A percentile compares a stretch with the other conserved stretches of the same genome.
Evolutionary conservation across 2,329 filamentous ascomycete genomes (phyloP).

Genomic region (Aureobasidium sp.): DNA sequence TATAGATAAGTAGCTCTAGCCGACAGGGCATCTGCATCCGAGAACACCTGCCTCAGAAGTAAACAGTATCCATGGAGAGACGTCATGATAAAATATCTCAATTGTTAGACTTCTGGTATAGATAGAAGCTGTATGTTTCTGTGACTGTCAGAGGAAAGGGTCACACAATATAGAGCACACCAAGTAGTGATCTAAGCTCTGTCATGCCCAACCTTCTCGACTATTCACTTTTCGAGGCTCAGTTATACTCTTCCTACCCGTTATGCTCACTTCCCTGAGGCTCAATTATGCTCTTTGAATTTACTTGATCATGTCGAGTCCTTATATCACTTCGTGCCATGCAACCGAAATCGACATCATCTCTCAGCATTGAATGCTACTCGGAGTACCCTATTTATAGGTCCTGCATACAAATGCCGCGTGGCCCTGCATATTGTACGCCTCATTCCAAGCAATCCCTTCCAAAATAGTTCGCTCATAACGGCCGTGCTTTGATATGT

Average conservation of each 20-base stretch:
- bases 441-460: background rate
- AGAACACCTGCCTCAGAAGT: background rate
- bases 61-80: too few relatives aligned
- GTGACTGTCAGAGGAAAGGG: too few relatives aligned
- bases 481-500: background rate
- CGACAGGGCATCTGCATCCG: background rate
- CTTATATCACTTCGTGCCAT: background rate
- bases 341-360: background rate
- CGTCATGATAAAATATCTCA: too few relatives aligned
- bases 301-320: background rate
- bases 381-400: background rate
- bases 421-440: background rate
- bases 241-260: background rate
- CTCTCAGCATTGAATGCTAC: background rate
- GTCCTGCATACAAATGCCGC: background rate
- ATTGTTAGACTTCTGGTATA: too few relatives aligned
- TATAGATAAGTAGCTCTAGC: background rate
- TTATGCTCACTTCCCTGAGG: background rate
- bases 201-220: background rate
- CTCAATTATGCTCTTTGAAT: background rate
- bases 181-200: background rate
- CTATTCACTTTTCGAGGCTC: background rate
- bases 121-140: too few relatives aligned
- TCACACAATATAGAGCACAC: background rate
- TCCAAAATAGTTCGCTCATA: background rate